A percentile compares a stretch with the other conserved stretches of the same genome.
These are phyloP conservation scores for Claviceps capensis DNA, from an alignment of 2,329 filamentous ascomycete genomes.

Conservation along the genomic window DNA sequence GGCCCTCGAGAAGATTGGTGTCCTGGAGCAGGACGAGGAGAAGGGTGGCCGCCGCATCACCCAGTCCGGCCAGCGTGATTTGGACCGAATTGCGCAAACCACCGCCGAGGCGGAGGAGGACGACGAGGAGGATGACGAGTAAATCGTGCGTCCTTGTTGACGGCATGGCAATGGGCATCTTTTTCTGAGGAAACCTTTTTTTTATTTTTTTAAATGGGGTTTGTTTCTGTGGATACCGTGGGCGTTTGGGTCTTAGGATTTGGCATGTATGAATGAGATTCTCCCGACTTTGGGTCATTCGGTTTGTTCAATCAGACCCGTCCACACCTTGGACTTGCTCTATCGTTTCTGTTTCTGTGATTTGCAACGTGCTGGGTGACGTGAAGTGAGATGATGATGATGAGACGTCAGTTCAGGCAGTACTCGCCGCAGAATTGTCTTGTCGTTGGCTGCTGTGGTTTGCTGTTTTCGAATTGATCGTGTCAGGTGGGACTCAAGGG, in stretches of 20 bases:
- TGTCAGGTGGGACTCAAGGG: too few relatives aligned
- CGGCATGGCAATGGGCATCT: neutral
- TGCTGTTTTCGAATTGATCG: too few relatives aligned
- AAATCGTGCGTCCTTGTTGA: conserved; percentile 20
- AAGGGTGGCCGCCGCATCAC: conserved; percentile 98
- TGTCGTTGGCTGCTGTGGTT: too few relatives aligned
- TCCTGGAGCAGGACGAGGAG: conserved; percentile 94
- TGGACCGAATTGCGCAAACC: conserved; percentile 88
- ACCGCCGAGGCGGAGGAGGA: conserved; percentile 60
- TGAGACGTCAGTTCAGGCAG: too few relatives aligned
- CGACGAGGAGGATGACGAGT: conserved; percentile 53
- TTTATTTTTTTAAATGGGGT: conserved; percentile 3
- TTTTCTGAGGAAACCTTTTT: neutral
- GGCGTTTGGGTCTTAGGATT: conserved; percentile 28
- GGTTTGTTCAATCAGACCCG: conserved; percentile 21
- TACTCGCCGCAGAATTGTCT: too few relatives aligned
- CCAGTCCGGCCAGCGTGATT: conserved; percentile 94
- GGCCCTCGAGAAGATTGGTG: conserved; percentile 97
- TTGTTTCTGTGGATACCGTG: conserved; percentile 7
- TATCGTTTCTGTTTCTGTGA: neutral
- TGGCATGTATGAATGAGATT: conserved; percentile 28
- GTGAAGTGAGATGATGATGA: too few relatives aligned
- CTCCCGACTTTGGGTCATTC: conserved; percentile 23
- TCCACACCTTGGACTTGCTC: conserved; percentile 5
- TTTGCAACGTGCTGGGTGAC: too few relatives aligned